Conservation (phyloP, 176 grass and related monocot species). For the Elaeis guineensis region DNA sequence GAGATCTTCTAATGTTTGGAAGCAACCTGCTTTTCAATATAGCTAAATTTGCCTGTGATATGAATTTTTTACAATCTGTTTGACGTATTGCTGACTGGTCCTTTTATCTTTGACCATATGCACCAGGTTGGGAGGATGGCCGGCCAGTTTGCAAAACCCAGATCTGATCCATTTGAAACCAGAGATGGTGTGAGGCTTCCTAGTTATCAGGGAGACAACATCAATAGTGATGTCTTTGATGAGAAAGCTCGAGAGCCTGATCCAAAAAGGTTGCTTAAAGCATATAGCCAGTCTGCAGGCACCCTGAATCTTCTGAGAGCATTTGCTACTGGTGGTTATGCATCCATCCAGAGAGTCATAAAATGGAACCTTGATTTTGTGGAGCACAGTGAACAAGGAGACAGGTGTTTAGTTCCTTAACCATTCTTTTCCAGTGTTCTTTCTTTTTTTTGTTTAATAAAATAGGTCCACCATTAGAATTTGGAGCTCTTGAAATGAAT, state of each 20-base stretch:
- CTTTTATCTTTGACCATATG: not conserved
- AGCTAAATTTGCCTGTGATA: not conserved
- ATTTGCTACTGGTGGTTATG: slow-evolving; percentile 7
- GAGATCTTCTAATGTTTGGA: too few species aligned
- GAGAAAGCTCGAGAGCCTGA: slow-evolving; percentile 5
- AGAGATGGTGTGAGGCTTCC: slow-evolving; percentile 7
- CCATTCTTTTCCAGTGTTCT: too few species aligned
- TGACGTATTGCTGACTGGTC: not conserved
- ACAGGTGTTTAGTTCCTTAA: not conserved
- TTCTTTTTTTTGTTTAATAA: too few species aligned
- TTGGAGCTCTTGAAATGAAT: too few species aligned
- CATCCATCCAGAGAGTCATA: slow-evolving; percentile 9
- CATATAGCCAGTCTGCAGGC: slow-evolving; percentile 6
- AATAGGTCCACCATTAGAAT: too few species aligned
- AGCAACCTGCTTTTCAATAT: too few species aligned
- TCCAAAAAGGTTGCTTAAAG: not conserved
- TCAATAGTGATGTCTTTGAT: slow-evolving; percentile 8
- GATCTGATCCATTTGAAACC: slow-evolving; percentile 5
- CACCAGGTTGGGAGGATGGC: slow-evolving; percentile 9
- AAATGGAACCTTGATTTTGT: slow-evolving; percentile 13
- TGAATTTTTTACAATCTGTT: not conserved
- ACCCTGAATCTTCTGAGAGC: slow-evolving; percentile 7
- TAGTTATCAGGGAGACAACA: slow-evolving; percentile 2
- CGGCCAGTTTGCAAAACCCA: slow-evolving; percentile 7
- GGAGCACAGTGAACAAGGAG: slow-evolving; percentile 14